phyloP scores from a whole-genome alignment of 2,329 filamentous ascomycete species.

The Dactylellina leptospora region DNA sequence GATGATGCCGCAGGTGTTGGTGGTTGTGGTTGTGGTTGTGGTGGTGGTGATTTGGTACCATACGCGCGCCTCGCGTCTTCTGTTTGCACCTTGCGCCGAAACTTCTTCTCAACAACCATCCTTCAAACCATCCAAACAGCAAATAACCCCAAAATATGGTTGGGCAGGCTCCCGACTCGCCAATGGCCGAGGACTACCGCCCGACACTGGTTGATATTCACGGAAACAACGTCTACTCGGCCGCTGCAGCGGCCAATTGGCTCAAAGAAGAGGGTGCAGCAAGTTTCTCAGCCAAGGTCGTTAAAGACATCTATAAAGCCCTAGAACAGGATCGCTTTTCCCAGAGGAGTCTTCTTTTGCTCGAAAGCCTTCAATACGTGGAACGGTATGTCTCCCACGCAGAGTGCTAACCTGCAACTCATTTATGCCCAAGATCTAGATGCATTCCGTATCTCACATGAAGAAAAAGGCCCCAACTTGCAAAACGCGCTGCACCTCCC shows the following conservation, averaged over 20 bases:
- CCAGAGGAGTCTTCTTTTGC: constrained; percentile 77
- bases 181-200: constrained; percentile 63
- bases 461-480: background rate
- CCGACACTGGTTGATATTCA: constrained; percentile 75
- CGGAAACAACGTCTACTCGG: constrained; percentile 75
- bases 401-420: background rate
- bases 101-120: no score
- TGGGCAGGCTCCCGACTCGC: constrained; percentile 49
- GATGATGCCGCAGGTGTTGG: no score
- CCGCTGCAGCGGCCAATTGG: constrained; percentile 86
- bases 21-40: no score
- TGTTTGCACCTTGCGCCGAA: no score
- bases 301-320: constrained; percentile 86
- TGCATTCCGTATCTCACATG: no score
- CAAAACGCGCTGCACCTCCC: background rate
- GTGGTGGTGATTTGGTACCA: no score
- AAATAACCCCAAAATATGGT: no score
- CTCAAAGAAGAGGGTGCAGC: constrained; percentile 68
- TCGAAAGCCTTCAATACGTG: constrained; percentile 89
- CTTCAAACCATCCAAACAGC: no score
- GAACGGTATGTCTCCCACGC: constrained; percentile 70
- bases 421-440: background rate
- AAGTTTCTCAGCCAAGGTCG: constrained; percentile 79
- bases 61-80: no score
- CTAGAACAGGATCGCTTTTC: constrained; percentile 83